Percentiles rank a stretch among this genome's conserved stretches.
phyloP scores from a whole-genome alignment of 2,329 filamentous ascomycete genomes.

The Phaeophleospora eucalypticola region DNA sequence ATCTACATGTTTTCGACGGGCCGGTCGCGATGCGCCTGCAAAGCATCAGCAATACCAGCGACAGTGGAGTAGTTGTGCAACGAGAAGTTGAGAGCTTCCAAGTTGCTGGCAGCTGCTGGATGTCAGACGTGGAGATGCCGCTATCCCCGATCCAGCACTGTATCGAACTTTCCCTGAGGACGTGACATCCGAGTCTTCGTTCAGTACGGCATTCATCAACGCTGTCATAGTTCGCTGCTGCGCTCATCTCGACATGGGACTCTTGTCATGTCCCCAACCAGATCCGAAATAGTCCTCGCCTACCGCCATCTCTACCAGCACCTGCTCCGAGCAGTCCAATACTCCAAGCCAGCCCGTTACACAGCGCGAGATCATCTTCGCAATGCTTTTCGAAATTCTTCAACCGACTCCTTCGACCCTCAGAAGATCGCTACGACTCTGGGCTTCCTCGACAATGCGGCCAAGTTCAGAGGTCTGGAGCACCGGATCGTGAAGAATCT shows the following conservation, averaged over 20 bases:
- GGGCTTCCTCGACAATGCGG: conserved; percentile 65
- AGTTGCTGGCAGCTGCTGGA: no score
- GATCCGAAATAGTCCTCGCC: conserved; percentile 18
- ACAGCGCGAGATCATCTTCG: conserved; percentile 54
- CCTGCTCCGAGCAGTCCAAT: conserved; percentile 66
- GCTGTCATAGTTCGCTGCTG: no score
- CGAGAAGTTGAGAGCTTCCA: background rate
- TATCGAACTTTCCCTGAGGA: no score
- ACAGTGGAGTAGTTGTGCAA: background rate
- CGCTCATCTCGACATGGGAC: background rate
- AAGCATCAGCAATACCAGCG: conserved; percentile 13
- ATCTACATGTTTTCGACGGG: conserved; percentile 14
- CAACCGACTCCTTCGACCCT: conserved; percentile 44
- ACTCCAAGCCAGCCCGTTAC: conserved; percentile 64
- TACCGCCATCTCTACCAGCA: conserved; percentile 68
- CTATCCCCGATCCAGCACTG: background rate
- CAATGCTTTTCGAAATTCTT: conserved; percentile 53
- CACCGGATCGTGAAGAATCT: conserved; percentile 69
- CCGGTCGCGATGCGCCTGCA: conserved; percentile 8
- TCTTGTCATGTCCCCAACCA: conserved; percentile 11
- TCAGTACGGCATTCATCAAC: no score
- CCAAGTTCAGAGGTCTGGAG: conserved; percentile 61
- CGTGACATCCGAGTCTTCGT: no score
- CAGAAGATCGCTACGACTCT: conserved; percentile 60
- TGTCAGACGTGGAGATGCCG: background rate